Base-by-base conservation (phyloP, 2,329 filamentous ascomycete genomes). In the Colletotrichum musicola region DNA sequence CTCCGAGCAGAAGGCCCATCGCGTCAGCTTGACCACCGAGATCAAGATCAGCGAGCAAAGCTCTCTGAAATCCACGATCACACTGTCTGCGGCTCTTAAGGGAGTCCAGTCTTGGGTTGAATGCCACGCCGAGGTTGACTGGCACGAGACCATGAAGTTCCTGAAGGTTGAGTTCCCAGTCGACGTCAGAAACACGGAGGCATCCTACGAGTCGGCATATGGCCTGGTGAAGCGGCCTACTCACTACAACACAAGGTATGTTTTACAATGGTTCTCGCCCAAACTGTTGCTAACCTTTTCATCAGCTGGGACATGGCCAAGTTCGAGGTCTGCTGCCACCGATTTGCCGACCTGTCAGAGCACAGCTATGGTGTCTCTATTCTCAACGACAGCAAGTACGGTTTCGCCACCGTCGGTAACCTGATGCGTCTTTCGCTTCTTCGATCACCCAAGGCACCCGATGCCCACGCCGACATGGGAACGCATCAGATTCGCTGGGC, bases 101-200 rank as follows among this genome's bases (percentile, higher is more conserved):
- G 88, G 88, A 46, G 83, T 89, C 40, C 87, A 89, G 38, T 92
- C 91, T 0, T 90, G 89, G 72, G 87, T 98, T 16, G 92, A 97
- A 72, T 90, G 95, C 71, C 87, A 89, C 47, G 92, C 91, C 58
- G 93, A 97, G 73, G 93, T 98, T n/a, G 93, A 98, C 77, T 99
- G 96, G 96, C 92, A 92, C 73, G 96, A 99, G 80, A 94, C 90
- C 13, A 98, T 96, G 92, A 97, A 96, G 77, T 98, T 98, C 85
- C 88, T 99, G 76, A 99, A 99, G 85, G 95, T 98, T 58, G 96
- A 99, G 79, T 99, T 99, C 81, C 95, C 96, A 0, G 95, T 98
- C 71, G 92, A 97, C 75, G 87, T 98, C 71, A 89, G 90, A 73
- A 98, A 95, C 80, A 97, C 92, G 0, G 94, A 98, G 80, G 96